A percentile compares a stretch with the other conserved stretches of the same genome.
Evolutionary conservation across 805 yeast genomes (phyloP).

Genomic region (Wilhelminamyces savonicus): DNA sequence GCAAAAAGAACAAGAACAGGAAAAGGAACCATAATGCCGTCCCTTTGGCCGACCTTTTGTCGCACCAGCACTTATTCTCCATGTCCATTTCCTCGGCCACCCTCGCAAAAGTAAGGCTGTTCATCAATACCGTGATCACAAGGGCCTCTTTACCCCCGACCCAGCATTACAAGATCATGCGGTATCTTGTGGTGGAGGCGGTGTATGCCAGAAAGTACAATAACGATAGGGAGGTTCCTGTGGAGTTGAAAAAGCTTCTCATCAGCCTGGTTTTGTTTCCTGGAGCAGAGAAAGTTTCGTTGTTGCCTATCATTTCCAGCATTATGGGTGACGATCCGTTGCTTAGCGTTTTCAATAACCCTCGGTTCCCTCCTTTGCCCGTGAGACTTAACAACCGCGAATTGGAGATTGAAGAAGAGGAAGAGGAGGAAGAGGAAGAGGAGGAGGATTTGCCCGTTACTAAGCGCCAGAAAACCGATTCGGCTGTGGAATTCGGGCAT

Average conservation of each 20-base stretch:
- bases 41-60: slow-evolving; percentile 61
- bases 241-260: slow-evolving; percentile 32
- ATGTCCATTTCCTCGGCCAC: slow-evolving; percentile 35
- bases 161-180: slow-evolving; percentile 51
- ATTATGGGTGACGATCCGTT: slow-evolving; percentile 45
- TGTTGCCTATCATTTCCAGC: slow-evolving; percentile 63
- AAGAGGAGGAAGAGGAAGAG: background rate
- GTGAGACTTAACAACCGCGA: background rate
- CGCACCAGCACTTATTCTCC: slow-evolving; percentile 55
- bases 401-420: background rate
- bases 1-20: slow-evolving; percentile 31
- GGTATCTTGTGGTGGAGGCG: slow-evolving; percentile 30
- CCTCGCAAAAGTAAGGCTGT: slow-evolving; percentile 28
- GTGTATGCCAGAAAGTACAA: slow-evolving; percentile 20
- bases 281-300: slow-evolving; percentile 54
- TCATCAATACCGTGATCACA: slow-evolving; percentile 44
- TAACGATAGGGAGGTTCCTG: slow-evolving; percentile 16
- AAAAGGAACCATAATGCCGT: slow-evolving; percentile 36
- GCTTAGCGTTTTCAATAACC: slow-evolving; percentile 60
- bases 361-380: slow-evolving; percentile 60
- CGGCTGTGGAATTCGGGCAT: slow-evolving; percentile 10
- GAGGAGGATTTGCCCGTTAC: background rate
- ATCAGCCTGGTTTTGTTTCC: slow-evolving; percentile 63
- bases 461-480: slow-evolving; percentile 4
- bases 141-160: slow-evolving; percentile 53